phyloP scores from a whole-genome alignment of 371 early-diverging fungal genomes.

The Lichtheimia corymbifera region DNA sequence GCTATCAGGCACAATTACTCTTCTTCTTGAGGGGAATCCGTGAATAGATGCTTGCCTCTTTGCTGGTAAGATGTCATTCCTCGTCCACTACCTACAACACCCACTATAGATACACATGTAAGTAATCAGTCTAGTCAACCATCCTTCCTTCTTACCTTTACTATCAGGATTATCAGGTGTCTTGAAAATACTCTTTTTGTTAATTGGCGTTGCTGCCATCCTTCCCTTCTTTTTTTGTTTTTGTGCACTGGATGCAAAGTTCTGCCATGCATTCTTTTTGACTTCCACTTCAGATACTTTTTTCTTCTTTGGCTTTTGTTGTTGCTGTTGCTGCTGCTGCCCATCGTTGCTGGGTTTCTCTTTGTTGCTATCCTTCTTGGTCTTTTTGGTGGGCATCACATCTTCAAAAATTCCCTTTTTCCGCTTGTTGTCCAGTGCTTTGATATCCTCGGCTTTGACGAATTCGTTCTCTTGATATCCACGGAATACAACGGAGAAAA shows the following conservation, averaged over 20 bases:
- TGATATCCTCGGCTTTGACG: conserved; percentile 62
- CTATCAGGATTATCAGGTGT: conserved; percentile 69
- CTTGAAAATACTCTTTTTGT: conserved; percentile 72
- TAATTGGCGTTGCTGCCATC: conserved; percentile 40
- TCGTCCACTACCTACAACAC: conserved; percentile 70
- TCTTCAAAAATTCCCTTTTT: conserved; percentile 48
- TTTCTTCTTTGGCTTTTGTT: conserved; percentile 26
- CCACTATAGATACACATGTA: conserved; percentile 38
- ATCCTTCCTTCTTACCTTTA: conserved; percentile 46
- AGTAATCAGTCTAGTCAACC: no score
- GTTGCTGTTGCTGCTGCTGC: conserved; percentile 2
- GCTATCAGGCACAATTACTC: conserved; percentile 9
- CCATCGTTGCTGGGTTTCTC: not conserved
- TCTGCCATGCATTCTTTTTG: conserved; percentile 81
- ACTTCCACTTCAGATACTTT: conserved; percentile 67
- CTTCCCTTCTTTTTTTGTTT: conserved; percentile 51
- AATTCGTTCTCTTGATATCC: conserved; percentile 61
- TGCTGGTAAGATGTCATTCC: conserved; percentile 71
- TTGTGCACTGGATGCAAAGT: conserved; percentile 63
- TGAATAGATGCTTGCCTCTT: conserved; percentile 67
- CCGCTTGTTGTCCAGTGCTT: conserved; percentile 39
- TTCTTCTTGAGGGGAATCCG: conserved; percentile 19
- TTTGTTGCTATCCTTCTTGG: conserved; percentile 40
- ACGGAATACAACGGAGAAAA: conserved; percentile 69
- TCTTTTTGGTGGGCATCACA: conserved; percentile 34